Evolutionary conservation across 441 rosid species (phyloP).

Genomic region (Arabidopsis lyrata): DNA sequence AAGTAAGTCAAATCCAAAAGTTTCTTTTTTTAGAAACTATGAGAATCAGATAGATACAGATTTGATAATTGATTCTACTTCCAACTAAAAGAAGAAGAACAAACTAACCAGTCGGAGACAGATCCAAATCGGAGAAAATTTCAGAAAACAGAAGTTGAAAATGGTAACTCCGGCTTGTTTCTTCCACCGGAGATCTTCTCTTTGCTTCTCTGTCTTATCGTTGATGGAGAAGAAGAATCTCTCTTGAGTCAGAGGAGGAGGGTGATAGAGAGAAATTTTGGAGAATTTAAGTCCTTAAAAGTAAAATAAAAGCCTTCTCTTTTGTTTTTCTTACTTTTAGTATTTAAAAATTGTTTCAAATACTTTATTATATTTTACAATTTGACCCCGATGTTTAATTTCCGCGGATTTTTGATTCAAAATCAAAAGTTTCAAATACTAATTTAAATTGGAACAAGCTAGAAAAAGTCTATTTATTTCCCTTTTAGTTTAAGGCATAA

Average conservation of each 20-base stretch:
- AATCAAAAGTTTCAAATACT: not conserved
- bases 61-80: not conserved
- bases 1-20: not conserved
- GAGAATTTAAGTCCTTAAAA: conserved; percentile 38
- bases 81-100: conserved; percentile 19
- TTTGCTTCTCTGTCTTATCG: conserved; percentile 33
- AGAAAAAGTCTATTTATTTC: not conserved
- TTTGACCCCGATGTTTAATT: conserved; percentile 22
- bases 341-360: conserved; percentile 16
- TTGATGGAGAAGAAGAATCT: conserved; percentile 23
- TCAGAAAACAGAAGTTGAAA: conserved; percentile 40
- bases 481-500: not conserved
- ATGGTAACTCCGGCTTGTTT: conserved; percentile 1
- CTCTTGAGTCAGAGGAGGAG: not conserved
- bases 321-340: conserved; percentile 28
- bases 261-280: conserved; percentile 23
- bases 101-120: conserved; percentile 33
- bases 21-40: not conserved
- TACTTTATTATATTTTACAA: conserved; percentile 12
- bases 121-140: conserved; percentile 28
- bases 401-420: conserved; percentile 24
- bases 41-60: not conserved
- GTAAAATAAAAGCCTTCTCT: conserved; percentile 30
- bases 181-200: conserved; percentile 16
- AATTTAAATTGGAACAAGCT: not conserved